Base-by-base conservation (phyloP, 2,329 filamentous ascomycete genomes). In the Piedraia hortae region DNA sequence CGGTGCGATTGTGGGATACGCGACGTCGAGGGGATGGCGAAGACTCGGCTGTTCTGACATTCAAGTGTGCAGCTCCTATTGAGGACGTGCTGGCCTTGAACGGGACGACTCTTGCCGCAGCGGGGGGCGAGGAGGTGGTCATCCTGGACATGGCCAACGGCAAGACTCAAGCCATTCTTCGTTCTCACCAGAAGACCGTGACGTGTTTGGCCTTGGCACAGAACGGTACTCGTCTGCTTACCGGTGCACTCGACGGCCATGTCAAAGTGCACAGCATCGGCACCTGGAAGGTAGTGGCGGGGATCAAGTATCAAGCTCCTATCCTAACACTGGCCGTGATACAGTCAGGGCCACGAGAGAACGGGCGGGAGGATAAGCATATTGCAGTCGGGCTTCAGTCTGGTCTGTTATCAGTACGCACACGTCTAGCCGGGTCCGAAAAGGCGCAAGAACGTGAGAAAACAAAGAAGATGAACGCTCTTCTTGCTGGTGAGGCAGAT, bases 141-240 rank as follows among this genome's bases (percentile, higher is more conserved):
- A 77, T 97, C 6, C 58, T 97, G 29, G 85, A 97, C 43, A 60
- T 97, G 19, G 71, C 93, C 9, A 82, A 80, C 21, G 85, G 74
- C 12, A 77, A 75, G 39, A 78, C 82, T 4, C 53, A 90, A 26
- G 70, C 78, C 34, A 55, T 89, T 39, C 68, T 97, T 30, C 69
- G 68, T 34, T 93, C 88, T 43, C 85, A 97, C 47, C 85, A 97
- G 42, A 97, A 93, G 62, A 90, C 85, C 1, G 80, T 97, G 28
- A 93, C 85, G 0, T 68, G 72, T 5, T 57, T 97, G 24, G 68
- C 70, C 22, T 53, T 88, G 15, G 80, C 78, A 5, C 80, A 75
- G 19, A 63, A 72, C 33, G 74, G 73, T 20, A 64, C 64, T 22
- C 64, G 85, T 22, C 57, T 97, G 25, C 61, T 97, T 24, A 80